Percentiles rank a stretch among this genome's conserved stretches.
Conservation (phyloP, 2,329 filamentous ascomycete species). For the Lasiodiplodia hormozganensis region DNA sequence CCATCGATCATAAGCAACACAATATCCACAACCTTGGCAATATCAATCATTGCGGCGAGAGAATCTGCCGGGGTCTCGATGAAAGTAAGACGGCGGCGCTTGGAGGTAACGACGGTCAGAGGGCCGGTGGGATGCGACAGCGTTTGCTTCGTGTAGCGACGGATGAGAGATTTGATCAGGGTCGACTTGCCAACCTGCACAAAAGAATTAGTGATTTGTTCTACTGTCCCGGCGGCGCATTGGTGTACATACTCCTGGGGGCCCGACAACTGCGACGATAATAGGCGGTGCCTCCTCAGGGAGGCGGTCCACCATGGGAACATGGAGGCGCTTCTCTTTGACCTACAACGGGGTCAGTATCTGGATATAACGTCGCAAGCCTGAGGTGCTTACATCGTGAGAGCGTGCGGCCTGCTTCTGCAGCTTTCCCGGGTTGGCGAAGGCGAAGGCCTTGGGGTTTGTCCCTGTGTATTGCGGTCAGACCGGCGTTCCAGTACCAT, state of each 20-base stretch:
- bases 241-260: constrained; percentile 72
- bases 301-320: constrained; percentile 92
- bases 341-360: constrained; percentile 60
- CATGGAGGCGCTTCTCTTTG: constrained; percentile 95
- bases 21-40: constrained; percentile 97
- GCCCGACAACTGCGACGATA: constrained; percentile 92
- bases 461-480: constrained; percentile 57
- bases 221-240: constrained; percentile 28
- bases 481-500: constrained; percentile 30
- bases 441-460: constrained; percentile 92
- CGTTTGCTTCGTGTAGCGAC: constrained; percentile 94
- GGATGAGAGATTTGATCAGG: constrained; percentile 90
- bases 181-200: constrained; percentile 82
- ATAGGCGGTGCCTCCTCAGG: constrained; percentile 95
- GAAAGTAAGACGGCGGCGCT: constrained; percentile 92
- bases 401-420: constrained; percentile 76
- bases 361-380: no score
- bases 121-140: constrained; percentile 88
- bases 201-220: neutral
- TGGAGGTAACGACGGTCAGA: constrained; percentile 94
- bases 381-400: constrained; percentile 65
- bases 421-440: constrained; percentile 80
- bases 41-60: constrained; percentile 93
- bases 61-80: constrained; percentile 95
- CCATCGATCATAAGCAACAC: constrained; percentile 98